Evolutionary conservation across 2,329 filamentous ascomycete species (phyloP).

Genomic region (Talaromyces verruculosus): DNA sequence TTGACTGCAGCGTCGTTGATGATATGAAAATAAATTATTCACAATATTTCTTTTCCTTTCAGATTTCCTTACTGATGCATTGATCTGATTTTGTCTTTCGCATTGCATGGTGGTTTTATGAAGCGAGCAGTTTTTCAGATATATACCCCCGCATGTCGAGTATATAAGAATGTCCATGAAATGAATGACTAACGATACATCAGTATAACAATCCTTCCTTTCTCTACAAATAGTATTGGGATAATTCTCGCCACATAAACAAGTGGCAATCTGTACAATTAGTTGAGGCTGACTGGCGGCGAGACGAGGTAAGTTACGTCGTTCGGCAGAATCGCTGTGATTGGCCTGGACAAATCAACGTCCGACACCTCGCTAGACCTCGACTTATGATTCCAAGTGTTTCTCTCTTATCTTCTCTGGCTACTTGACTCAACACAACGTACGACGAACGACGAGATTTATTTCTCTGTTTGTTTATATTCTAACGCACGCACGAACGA

Average conservation of each 20-base stretch:
- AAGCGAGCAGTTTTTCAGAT: not conserved
- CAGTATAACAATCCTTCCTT: not conserved
- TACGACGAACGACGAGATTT: not conserved
- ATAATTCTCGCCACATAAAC: not conserved
- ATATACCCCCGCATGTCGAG: conserved; percentile 4
- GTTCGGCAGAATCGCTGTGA: conserved; percentile 1
- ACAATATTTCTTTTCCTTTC: not conserved
- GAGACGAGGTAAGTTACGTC: not conserved
- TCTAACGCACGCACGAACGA: not conserved
- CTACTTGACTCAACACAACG: not conserved
- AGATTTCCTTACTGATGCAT: not conserved
- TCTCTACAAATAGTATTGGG: not conserved
- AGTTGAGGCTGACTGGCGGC: conserved; percentile 2
- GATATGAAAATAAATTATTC: conserved; percentile 8
- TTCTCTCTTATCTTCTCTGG: not conserved
- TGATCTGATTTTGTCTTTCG: not conserved
- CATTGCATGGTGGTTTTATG: not conserved
- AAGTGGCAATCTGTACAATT: not conserved
- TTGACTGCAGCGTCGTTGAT: conserved; percentile 8
- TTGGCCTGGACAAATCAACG: conserved; percentile 21
- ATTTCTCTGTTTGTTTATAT: not conserved
- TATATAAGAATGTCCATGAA: not conserved
- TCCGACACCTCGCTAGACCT: conserved; percentile 14
- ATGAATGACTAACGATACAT: not conserved
- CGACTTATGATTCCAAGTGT: not conserved